These are phyloP conservation scores for Fonsecaea nubica DNA, from an alignment of 2,329 filamentous ascomycete species.

Conservation along the genomic window DNA sequence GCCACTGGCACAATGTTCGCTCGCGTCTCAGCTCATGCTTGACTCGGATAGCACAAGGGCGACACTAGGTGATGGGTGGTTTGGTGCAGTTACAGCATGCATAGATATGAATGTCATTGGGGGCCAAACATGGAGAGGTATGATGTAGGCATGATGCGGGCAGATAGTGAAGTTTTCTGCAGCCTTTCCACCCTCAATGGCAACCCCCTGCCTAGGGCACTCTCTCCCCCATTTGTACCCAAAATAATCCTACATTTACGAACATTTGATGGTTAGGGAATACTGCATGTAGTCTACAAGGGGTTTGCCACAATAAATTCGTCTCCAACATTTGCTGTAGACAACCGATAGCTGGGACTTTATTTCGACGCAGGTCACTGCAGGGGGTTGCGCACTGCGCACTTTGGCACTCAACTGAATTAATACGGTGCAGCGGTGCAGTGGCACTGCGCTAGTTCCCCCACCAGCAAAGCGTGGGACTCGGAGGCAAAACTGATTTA, in stretches of 20 bases:
- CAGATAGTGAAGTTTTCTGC: not conserved
- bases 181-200: not conserved
- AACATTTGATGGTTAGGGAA: not conserved
- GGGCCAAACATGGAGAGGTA: not conserved
- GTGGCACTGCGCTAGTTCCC: not conserved
- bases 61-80: not conserved
- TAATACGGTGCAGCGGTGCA: not conserved
- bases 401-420: not conserved
- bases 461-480: conserved; percentile 8
- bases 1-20: not conserved
- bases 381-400: not conserved
- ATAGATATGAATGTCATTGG: not conserved
- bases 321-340: not conserved
- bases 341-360: not conserved
- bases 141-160: not conserved
- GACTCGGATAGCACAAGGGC: not conserved
- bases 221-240: not conserved
- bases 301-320: not conserved
- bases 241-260: not conserved
- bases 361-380: not conserved
- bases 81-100: not conserved
- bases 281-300: not conserved
- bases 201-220: not conserved
- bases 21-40: not conserved
- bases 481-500: conserved; percentile 10